phyloP scores from a whole-genome alignment of 129 eudicot species.

The Cynara cardunculus region DNA sequence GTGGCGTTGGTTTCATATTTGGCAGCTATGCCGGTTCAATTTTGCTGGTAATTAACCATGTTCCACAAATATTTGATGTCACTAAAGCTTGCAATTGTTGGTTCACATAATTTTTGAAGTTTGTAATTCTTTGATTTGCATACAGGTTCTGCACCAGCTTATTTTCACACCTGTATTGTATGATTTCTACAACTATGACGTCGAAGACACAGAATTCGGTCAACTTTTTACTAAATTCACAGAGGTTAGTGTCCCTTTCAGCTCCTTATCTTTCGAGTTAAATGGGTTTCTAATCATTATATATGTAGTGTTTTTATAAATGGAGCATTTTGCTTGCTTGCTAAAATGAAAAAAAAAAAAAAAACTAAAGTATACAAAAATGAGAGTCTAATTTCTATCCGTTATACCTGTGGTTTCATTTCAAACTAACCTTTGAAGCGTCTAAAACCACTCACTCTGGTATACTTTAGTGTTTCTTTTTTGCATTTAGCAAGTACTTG shows the following conservation, averaged over 20 bases:
- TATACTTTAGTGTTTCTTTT: no score
- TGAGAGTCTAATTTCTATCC: no score
- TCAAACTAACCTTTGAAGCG: no score
- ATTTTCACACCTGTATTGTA: constrained; percentile 34
- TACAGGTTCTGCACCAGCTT: constrained; percentile 36
- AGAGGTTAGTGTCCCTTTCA: constrained; percentile 20
- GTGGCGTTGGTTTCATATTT: constrained; percentile 37
- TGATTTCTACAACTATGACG: constrained; percentile 43
- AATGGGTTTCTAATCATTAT: background rate
- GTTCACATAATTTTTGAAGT: background rate
- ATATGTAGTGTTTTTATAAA: background rate
- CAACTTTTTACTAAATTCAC: constrained; percentile 31
- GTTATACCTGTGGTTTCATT: no score
- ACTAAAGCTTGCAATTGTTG: background rate
- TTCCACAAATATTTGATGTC: background rate
- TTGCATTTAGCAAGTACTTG: no score
- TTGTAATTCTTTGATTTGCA: background rate
- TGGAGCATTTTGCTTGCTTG: background rate
- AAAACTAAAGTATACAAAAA: no score
- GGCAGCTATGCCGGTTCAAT: constrained; percentile 38
- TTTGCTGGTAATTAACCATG: constrained; percentile 29
- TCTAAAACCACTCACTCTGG: no score
- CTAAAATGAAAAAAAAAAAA: background rate
- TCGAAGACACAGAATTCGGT: constrained; percentile 27
- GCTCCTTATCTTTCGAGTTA: background rate